These are phyloP conservation scores for Madurella mycetomatis DNA, from an alignment of 2,329 filamentous ascomycete species.

Conservation along the genomic window DNA sequence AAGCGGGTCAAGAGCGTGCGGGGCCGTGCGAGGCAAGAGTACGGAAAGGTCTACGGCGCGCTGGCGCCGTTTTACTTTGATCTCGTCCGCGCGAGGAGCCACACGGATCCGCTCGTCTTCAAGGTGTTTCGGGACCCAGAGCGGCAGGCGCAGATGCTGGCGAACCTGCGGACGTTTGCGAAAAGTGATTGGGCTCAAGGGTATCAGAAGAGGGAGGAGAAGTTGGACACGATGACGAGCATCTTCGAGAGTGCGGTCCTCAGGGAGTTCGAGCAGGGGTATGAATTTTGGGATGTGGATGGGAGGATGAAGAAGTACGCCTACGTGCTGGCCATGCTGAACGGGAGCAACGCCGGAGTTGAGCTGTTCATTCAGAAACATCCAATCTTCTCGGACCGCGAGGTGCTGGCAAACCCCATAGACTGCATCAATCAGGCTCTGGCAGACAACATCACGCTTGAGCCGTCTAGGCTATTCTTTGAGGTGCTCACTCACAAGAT, in stretches of 20 bases:
- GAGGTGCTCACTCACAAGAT: constrained; percentile 67
- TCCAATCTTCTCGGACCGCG: constrained; percentile 70
- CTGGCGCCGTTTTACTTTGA: constrained; percentile 87
- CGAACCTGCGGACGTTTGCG: constrained; percentile 73
- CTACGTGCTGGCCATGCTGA: constrained; percentile 75
- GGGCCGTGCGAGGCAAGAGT: constrained; percentile 82
- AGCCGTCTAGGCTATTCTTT: constrained; percentile 80
- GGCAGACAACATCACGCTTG: constrained; percentile 65
- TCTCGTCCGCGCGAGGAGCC: constrained; percentile 64
- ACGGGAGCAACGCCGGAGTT: constrained; percentile 71
- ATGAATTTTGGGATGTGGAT: constrained; percentile 82
- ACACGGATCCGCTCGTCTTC: constrained; percentile 79
- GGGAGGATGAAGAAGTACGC: constrained; percentile 87
- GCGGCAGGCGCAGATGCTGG: constrained; percentile 82
- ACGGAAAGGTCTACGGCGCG: constrained; percentile 83
- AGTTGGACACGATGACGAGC: constrained; percentile 66
- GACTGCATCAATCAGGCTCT: constrained; percentile 73
- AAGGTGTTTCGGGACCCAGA: constrained; percentile 83
- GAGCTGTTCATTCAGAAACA: constrained; percentile 89
- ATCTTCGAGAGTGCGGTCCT: constrained; percentile 90
- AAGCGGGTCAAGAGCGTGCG: constrained; percentile 70
- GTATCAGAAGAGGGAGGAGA: constrained; percentile 65
- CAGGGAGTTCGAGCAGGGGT: constrained; percentile 88
- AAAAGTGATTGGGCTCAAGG: constrained; percentile 77
- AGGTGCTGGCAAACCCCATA: constrained; percentile 66